Percentiles rank a stretch among this genome's conserved stretches.
Conservation (phyloP, 495 filamentous ascomycete genomes). For the Penicillium cataractarum region DNA sequence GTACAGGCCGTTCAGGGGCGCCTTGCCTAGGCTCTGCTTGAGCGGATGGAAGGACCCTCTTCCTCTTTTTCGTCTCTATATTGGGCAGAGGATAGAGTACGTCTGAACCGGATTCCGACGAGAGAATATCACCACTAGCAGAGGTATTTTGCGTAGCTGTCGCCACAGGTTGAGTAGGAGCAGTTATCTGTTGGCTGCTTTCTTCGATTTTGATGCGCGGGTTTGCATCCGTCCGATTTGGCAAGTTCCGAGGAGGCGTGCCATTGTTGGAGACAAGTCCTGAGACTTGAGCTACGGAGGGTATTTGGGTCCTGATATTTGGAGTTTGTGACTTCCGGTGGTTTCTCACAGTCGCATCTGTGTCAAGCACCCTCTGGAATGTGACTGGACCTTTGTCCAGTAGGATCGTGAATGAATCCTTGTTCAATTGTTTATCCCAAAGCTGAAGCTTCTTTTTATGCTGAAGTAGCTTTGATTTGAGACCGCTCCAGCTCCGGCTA, state of each 20-base stretch:
- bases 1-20: conserved; percentile 22
- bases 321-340: conserved; percentile 1
- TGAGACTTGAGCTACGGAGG: background rate
- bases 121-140: conserved; percentile 12
- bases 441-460: conserved; percentile 44
- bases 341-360: conserved; percentile 3
- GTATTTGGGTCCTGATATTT: background rate
- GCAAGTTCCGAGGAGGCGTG: background rate
- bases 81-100: conserved; percentile 36
- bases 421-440: conserved; percentile 36
- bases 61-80: conserved; percentile 26
- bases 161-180: conserved; percentile 3
- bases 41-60: conserved; percentile 14
- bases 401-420: conserved; percentile 36
- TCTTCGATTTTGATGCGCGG: conserved; percentile 9
- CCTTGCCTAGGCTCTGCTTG: background rate
- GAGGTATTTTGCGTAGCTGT: conserved; percentile 20
- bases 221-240: background rate
- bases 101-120: conserved; percentile 40
- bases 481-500: conserved; percentile 26
- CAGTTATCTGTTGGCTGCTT: background rate
- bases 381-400: conserved; percentile 29
- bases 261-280: background rate
- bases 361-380: conserved; percentile 30
- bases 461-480: conserved; percentile 36